phyloP scores from a whole-genome alignment of 345 rosid species.

The Hibiscus syriacus region DNA sequence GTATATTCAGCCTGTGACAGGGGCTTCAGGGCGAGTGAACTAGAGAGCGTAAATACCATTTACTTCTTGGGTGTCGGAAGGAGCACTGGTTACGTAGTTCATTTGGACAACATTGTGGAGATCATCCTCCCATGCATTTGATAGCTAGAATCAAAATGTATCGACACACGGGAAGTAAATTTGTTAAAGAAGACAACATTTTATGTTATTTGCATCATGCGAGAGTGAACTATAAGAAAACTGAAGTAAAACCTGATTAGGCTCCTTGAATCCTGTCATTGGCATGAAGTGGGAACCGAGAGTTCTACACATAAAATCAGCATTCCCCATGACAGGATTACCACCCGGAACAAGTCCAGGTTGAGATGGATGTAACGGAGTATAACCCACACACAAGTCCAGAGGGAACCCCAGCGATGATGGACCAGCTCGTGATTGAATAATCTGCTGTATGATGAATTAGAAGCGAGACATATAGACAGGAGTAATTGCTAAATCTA shows the following conservation, averaged over 20 bases:
- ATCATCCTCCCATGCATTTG: constrained; percentile 76
- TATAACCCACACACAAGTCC: constrained; percentile 58
- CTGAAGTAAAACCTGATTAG: constrained; percentile 45
- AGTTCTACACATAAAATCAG: constrained; percentile 44
- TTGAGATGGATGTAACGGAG: constrained; percentile 47
- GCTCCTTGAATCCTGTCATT: constrained; percentile 57
- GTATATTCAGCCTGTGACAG: background rate
- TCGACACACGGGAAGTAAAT: background rate
- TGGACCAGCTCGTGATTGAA: constrained; percentile 67
- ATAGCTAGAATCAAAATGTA: constrained; percentile 29
- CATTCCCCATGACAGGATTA: constrained; percentile 44
- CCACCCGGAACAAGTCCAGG: constrained; percentile 53
- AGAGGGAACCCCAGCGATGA: constrained; percentile 53
- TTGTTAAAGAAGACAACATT: background rate
- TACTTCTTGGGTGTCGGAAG: constrained; percentile 46
- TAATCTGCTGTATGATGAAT: constrained; percentile 35
- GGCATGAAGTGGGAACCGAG: constrained; percentile 47
- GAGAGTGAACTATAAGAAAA: background rate
- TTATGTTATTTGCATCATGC: background rate
- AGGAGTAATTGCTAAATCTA: background rate
- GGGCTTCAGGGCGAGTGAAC: background rate
- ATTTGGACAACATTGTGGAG: constrained; percentile 75
- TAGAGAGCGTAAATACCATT: constrained; percentile 30
- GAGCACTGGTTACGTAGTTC: constrained; percentile 49
- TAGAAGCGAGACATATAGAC: background rate